Conservation (phyloP, 768 basidiomycete species). For the Calocera cornea region DNA sequence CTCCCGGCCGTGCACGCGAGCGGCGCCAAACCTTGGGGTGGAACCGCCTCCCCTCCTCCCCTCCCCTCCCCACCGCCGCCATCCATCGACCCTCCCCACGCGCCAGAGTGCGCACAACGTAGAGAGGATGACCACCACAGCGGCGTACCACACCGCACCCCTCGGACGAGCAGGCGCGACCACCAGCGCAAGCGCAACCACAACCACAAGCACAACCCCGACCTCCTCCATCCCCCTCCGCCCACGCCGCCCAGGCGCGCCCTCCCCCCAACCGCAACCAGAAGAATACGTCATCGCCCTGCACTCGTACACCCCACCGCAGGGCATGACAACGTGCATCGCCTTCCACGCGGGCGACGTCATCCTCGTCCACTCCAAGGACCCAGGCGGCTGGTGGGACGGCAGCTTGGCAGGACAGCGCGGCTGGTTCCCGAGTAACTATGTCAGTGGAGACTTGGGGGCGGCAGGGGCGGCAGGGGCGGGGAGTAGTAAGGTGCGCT, state of each 20-base stretch:
- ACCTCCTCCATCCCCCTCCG: background rate
- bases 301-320: slow-evolving; percentile 74
- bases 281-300: slow-evolving; percentile 74
- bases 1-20: too few species aligned
- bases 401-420: slow-evolving; percentile 31
- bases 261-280: background rate
- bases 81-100: too few species aligned
- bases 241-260: background rate
- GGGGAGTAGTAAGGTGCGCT: slow-evolving; percentile 7
- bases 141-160: too few species aligned
- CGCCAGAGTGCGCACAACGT: too few species aligned
- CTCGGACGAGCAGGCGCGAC: too few species aligned
- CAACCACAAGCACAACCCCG: too few species aligned
- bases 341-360: slow-evolving; percentile 82
- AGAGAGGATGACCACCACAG: too few species aligned
- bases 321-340: slow-evolving; percentile 65
- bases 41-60: too few species aligned
- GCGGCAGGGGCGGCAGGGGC: slow-evolving; percentile 10
- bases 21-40: too few species aligned
- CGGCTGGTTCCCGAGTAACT: slow-evolving; percentile 99
- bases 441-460: slow-evolving; percentile 25
- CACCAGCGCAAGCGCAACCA: too few species aligned
- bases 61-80: too few species aligned
- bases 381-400: slow-evolving; percentile 95
- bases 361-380: slow-evolving; percentile 78